Evolutionary conservation across 2,329 filamentous ascomycete species (phyloP).

Genomic region (Ceratocystiopsis brevicomis): DNA sequence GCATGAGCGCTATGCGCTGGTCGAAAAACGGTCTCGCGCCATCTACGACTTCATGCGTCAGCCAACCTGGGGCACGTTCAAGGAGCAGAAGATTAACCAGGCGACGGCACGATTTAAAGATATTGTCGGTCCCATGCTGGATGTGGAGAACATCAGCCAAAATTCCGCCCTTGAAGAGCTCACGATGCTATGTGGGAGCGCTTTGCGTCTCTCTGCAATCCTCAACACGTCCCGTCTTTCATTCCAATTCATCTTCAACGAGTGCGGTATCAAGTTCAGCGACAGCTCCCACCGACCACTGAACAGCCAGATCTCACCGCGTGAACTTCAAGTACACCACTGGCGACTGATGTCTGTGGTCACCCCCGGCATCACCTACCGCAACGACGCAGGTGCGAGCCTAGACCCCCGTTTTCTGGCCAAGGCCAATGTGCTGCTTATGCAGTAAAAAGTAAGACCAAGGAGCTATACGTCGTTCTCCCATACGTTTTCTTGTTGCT

Average conservation of each 20-base stretch:
- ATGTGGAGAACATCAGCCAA: conserved; percentile 18
- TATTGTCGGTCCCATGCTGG: conserved; percentile 24
- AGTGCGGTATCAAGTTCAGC: conserved; percentile 29
- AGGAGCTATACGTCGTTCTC: background rate
- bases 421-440: conserved; percentile 29
- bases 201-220: conserved; percentile 26
- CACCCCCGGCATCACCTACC: conserved; percentile 34
- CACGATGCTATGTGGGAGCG: conserved; percentile 20
- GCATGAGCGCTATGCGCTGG: conserved; percentile 17
- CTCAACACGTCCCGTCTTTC: conserved; percentile 23
- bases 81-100: conserved; percentile 10
- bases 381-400: conserved; percentile 28
- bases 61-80: conserved; percentile 12
- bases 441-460: conserved; percentile 12
- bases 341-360: conserved; percentile 34
- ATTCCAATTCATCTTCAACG: conserved; percentile 24
- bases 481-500: background rate
- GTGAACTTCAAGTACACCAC: conserved; percentile 29
- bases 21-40: conserved; percentile 18
- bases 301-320: conserved; percentile 22
- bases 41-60: conserved; percentile 17
- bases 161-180: conserved; percentile 24
- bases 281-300: conserved; percentile 27
- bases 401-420: conserved; percentile 26
- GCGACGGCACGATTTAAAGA: conserved; percentile 14